Conservation (phyloP, 805 yeast genomes). For the Saturnispora zaruensis region DNA sequence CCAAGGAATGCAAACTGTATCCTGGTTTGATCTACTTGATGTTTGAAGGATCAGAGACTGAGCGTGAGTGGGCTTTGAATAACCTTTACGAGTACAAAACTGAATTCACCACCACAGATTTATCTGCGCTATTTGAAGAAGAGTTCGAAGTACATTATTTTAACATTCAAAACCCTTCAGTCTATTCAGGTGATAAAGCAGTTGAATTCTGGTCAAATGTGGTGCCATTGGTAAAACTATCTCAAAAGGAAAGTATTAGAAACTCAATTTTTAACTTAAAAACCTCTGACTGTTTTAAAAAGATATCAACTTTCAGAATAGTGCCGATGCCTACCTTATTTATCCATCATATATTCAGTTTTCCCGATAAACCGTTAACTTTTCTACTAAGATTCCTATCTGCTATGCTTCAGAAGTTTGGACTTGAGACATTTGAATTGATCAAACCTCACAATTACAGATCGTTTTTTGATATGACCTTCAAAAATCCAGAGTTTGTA, state of each 20-base stretch:
- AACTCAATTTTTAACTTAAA: slow-evolving; percentile 22
- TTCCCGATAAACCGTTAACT: slow-evolving; percentile 42
- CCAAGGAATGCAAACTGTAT: slow-evolving; percentile 20
- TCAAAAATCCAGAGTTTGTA: slow-evolving; percentile 44
- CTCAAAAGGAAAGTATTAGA: slow-evolving; percentile 31
- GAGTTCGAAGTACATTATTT: slow-evolving; percentile 47
- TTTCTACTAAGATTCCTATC: slow-evolving; percentile 45
- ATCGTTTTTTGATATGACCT: slow-evolving; percentile 51
- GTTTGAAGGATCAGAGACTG: slow-evolving; percentile 43
- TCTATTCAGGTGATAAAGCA: slow-evolving; percentile 36
- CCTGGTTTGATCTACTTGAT: slow-evolving; percentile 50
- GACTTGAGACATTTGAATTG: slow-evolving; percentile 43
- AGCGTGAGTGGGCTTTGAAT: slow-evolving; percentile 41
- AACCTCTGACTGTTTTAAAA: slow-evolving; percentile 18
- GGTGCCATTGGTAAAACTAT: slow-evolving; percentile 28
- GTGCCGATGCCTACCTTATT: slow-evolving; percentile 33
- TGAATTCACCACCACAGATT: slow-evolving; percentile 14
- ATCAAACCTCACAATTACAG: slow-evolving; percentile 45
- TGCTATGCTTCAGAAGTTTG: slow-evolving; percentile 35
- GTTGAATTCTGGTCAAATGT: slow-evolving; percentile 41
- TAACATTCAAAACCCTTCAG: slow-evolving; percentile 44
- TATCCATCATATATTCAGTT: slow-evolving; percentile 45
- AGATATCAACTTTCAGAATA: slow-evolving; percentile 25
- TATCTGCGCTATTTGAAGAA: slow-evolving; percentile 37
- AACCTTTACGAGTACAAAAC: slow-evolving; percentile 21